Evolutionary conservation across 2,329 filamentous ascomycete genomes (phyloP).

Genomic region (Penicillium sp.): DNA sequence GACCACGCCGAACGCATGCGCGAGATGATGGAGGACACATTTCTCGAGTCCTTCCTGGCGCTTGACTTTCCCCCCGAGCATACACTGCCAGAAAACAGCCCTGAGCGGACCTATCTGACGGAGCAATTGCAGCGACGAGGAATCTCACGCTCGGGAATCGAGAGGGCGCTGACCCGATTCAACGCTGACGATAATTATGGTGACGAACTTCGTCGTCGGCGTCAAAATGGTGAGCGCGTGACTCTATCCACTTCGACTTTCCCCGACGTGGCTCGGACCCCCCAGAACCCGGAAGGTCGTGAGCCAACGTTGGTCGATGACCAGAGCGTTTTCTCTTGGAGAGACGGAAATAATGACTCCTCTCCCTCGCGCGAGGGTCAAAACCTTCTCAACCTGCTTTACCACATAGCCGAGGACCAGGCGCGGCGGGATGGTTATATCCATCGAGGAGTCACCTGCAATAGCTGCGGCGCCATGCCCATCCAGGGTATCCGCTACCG

Average conservation of each 20-base stretch:
- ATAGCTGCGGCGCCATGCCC: slow-evolving; percentile 82
- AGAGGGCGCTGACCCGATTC: slow-evolving; percentile 43
- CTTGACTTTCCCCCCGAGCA: slow-evolving; percentile 46
- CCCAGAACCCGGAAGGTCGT: slow-evolving; percentile 36
- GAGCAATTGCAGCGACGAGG: slow-evolving; percentile 45
- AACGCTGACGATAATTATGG: slow-evolving; percentile 47
- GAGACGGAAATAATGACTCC: slow-evolving; percentile 48
- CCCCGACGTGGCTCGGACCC: slow-evolving; percentile 32
- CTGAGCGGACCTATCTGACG: slow-evolving; percentile 43
- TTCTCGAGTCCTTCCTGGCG: slow-evolving; percentile 48
- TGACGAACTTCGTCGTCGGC: slow-evolving; percentile 43
- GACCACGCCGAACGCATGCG: slow-evolving; percentile 48
- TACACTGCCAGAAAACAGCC: slow-evolving; percentile 37
- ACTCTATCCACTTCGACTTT: slow-evolving; percentile 41
- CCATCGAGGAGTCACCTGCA: slow-evolving; percentile 89
- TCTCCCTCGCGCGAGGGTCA: slow-evolving; percentile 61
- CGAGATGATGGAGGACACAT: slow-evolving; percentile 50
- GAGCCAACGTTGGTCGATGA: slow-evolving; percentile 45
- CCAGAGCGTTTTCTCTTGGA: slow-evolving; percentile 51
- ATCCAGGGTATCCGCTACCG: slow-evolving; percentile 92
- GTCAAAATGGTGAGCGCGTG: slow-evolving; percentile 45
- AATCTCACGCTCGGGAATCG: slow-evolving; percentile 43
- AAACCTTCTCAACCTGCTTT: slow-evolving; percentile 82
- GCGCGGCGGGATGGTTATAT: slow-evolving; percentile 85
- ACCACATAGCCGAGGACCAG: slow-evolving; percentile 92